A percentile compares a stretch with the other conserved stretches of the same genome.
Conservation (phyloP, 768 basidiomycete genomes). For the Serendipita indica region DNA sequence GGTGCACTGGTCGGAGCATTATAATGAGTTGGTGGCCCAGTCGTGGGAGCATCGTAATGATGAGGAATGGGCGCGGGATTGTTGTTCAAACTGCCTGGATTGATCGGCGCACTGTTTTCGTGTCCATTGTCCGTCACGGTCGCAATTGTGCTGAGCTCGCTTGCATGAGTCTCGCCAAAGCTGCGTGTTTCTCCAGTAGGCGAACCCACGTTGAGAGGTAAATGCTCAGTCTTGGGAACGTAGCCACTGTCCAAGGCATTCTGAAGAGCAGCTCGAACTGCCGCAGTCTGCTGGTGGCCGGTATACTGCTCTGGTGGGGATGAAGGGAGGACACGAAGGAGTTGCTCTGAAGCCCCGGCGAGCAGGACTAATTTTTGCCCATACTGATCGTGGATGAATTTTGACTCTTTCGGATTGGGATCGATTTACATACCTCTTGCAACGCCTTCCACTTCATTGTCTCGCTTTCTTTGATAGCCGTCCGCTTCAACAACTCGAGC, state of each 20-base stretch:
- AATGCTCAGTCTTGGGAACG: slow-evolving; percentile 46
- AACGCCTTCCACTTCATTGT: slow-evolving; percentile 65
- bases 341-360: slow-evolving; percentile 50
- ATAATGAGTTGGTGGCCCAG: slow-evolving; percentile 26
- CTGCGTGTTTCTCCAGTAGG: slow-evolving; percentile 59
- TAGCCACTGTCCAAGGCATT: slow-evolving; percentile 58
- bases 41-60: slow-evolving; percentile 24
- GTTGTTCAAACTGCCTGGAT: slow-evolving; percentile 21
- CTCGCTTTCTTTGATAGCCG: slow-evolving; percentile 63
- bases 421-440: slow-evolving; percentile 53
- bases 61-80: slow-evolving; percentile 21
- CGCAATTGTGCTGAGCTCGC: slow-evolving; percentile 45
- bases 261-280: slow-evolving; percentile 59
- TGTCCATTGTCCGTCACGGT: slow-evolving; percentile 13
- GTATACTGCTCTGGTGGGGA: slow-evolving; percentile 54
- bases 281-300: slow-evolving; percentile 48
- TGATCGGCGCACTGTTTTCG: slow-evolving; percentile 11
- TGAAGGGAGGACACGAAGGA: slow-evolving; percentile 46
- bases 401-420: neutral
- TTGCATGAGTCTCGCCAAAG: slow-evolving; percentile 73
- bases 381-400: slow-evolving; percentile 33
- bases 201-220: slow-evolving; percentile 31
- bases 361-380: slow-evolving; percentile 66
- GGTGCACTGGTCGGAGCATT: neutral
- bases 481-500: slow-evolving; percentile 55